Base-by-base conservation (phyloP, 352 stramenopile species). In the Globisporangium viniferum region DNA sequence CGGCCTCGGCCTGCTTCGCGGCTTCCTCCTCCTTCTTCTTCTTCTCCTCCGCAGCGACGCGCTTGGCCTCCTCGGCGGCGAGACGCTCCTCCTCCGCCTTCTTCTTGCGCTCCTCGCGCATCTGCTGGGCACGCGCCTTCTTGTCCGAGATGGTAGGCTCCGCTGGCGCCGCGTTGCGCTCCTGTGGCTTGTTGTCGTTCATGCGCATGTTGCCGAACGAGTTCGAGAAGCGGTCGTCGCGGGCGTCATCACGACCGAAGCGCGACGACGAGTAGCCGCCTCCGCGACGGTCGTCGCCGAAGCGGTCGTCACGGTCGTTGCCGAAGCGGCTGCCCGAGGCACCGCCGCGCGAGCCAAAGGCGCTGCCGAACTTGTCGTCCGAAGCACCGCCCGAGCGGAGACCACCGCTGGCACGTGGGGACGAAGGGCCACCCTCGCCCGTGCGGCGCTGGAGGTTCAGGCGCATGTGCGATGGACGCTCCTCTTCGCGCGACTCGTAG, bases 71-170 rank as follows among this genome's bases (percentile, higher is more conserved):
- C 29, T 91, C 86, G 4, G 76, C 77, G 5, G 76, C 84, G 39
- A 82, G 58, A 41, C 81, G 79, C 68, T 94, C 85, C 72, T 94
- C 81, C 70, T 92, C 84, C 1, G 82, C 84, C 75, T 91, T 94
- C 71, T 91, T 88, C 82, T 90, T 91, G 77, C 84, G 84, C 72
- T 92, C 82, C 63, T 92, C 84, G 31, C 81, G 81, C 66, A 88
- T 79, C 72, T 88, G 75, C 73, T 90, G 75, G 3, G 79, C 81
- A 6, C 66, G 69, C 46, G 67, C 59, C 76, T 92, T 90, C 77
- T 91, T 89, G 55, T 89, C 82, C 33, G 57, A 57, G 39, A 78
- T 18, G 18, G 70, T 55, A 4, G 64, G 51, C 57, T 77, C 69
- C 2, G 64, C 64, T 12, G 72, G 61, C 31, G 62, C 68, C 0